Conservation (phyloP, 1,284 basidiomycete genomes). For the Moesziomyces sp. region DNA sequence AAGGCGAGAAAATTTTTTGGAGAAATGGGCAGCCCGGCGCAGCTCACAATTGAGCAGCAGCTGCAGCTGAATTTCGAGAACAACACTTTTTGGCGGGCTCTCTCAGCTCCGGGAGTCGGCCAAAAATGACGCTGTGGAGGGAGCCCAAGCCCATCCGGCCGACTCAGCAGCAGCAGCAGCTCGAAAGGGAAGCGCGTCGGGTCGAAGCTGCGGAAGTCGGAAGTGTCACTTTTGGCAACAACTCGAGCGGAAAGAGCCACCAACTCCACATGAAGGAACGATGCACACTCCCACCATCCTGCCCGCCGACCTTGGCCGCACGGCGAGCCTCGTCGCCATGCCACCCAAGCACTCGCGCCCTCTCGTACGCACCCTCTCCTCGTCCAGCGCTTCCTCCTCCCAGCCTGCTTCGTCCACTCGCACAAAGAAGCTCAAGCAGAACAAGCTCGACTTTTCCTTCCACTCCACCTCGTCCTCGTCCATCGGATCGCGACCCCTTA, state of each 20-base stretch:
- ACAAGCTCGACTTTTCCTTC: conserved; percentile 48
- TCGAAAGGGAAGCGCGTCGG: neutral
- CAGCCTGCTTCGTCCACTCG: neutral
- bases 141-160: conserved; percentile 12
- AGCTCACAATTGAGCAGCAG: no score
- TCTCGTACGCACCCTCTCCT: conserved; percentile 23
- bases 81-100: conserved; percentile 21
- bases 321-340: conserved; percentile 4
- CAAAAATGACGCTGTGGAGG: neutral
- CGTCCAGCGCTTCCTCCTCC: conserved; percentile 10
- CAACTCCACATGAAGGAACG: neutral
- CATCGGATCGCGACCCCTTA: conserved; percentile 22
- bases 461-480: conserved; percentile 17
- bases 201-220: no score
- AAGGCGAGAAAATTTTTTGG: conserved; percentile 10
- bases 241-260: no score
- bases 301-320: neutral
- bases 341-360: conserved; percentile 16
- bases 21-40: neutral
- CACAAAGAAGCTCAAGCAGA: conserved; percentile 39
- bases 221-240: neutral
- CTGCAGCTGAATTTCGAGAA: conserved; percentile 11
- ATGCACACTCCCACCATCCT: neutral
- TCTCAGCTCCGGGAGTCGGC: neutral
- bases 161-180: conserved; percentile 5